Evolutionary conservation across 2,329 filamentous ascomycete genomes (phyloP).

Genomic region (Sclerotinia glacialis): DNA sequence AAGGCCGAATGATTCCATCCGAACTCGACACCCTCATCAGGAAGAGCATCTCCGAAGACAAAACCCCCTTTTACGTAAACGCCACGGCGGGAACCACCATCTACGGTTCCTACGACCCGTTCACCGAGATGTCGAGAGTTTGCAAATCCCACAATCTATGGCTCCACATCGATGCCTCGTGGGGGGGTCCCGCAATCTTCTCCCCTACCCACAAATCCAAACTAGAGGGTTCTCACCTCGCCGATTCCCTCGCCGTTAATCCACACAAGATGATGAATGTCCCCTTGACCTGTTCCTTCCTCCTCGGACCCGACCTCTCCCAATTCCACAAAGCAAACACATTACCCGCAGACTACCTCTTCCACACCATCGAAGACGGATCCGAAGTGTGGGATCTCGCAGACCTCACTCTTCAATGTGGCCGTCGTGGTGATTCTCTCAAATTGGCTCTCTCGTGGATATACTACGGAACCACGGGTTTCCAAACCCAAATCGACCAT

Average conservation of each 20-base stretch:
- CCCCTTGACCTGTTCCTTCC: constrained; percentile 85
- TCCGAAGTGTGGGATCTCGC: constrained; percentile 80
- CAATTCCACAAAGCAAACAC: constrained; percentile 83
- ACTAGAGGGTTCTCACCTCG: constrained; percentile 67
- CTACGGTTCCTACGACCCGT: constrained; percentile 81
- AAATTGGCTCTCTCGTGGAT: constrained; percentile 88
- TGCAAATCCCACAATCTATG: constrained; percentile 73
- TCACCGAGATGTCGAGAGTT: constrained; percentile 65
- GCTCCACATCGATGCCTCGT: constrained; percentile 90
- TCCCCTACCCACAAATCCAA: constrained; percentile 61
- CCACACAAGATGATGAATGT: constrained; percentile 97
- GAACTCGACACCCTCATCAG: constrained; percentile 63
- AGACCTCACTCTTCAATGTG: constrained; percentile 90
- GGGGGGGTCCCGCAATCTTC: constrained; percentile 85
- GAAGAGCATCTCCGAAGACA: constrained; percentile 61
- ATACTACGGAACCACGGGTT: constrained; percentile 79
- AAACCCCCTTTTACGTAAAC: constrained; percentile 91
- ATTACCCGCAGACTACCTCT: constrained; percentile 80
- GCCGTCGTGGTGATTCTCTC: constrained; percentile 76
- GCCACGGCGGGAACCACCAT: constrained; percentile 95
- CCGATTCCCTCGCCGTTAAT: constrained; percentile 82
- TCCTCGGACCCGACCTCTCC: constrained; percentile 72
- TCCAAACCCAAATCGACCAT: constrained; percentile 64
- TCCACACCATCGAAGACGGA: constrained; percentile 51
- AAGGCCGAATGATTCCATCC: constrained; percentile 67